Evolutionary conservation across 2,329 filamentous ascomycete genomes (phyloP).

Genomic region (Fusarium sp.): DNA sequence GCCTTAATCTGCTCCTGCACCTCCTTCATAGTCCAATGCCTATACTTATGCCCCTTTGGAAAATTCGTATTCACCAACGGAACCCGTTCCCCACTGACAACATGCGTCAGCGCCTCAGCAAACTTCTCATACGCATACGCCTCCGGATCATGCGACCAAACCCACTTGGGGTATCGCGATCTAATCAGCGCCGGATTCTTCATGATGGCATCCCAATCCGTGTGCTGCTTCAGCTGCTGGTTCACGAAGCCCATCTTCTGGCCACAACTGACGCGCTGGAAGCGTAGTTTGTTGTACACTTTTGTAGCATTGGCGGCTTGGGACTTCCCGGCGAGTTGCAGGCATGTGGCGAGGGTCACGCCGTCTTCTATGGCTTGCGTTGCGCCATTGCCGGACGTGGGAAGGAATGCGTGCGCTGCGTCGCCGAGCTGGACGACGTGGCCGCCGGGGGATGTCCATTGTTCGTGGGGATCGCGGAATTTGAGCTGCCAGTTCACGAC

Average conservation of each 20-base stretch:
- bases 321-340: slow-evolving; percentile 1
- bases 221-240: slow-evolving; percentile 30
- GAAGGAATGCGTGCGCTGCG: slow-evolving; percentile 22
- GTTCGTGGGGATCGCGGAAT: slow-evolving; percentile 27
- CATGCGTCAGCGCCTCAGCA: slow-evolving; percentile 24
- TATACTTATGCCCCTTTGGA: slow-evolving; percentile 23
- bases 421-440: slow-evolving; percentile 26
- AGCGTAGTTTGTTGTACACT: slow-evolving; percentile 19
- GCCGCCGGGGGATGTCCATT: slow-evolving; percentile 27
- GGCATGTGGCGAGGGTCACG: slow-evolving; percentile 20
- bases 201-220: slow-evolving; percentile 26
- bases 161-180: slow-evolving; percentile 24
- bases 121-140: slow-evolving; percentile 31
- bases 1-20: slow-evolving; percentile 24
- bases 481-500: slow-evolving; percentile 32
- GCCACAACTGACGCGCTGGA: slow-evolving; percentile 4
- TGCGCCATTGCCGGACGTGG: slow-evolving; percentile 26
- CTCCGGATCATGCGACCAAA: slow-evolving; percentile 30
- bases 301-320: slow-evolving; percentile 23
- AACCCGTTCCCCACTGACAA: slow-evolving; percentile 12
- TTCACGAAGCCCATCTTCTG: slow-evolving; percentile 29
- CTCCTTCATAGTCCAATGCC: slow-evolving; percentile 31
- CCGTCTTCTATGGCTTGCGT: slow-evolving; percentile 27
- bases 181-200: slow-evolving; percentile 22
- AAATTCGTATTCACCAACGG: slow-evolving; percentile 25